Evolutionary conservation across 2,329 filamentous ascomycete genomes (phyloP), one percentile per base, ranked within the genome.

Genomic region (Orbilia brochopaga): DNA sequence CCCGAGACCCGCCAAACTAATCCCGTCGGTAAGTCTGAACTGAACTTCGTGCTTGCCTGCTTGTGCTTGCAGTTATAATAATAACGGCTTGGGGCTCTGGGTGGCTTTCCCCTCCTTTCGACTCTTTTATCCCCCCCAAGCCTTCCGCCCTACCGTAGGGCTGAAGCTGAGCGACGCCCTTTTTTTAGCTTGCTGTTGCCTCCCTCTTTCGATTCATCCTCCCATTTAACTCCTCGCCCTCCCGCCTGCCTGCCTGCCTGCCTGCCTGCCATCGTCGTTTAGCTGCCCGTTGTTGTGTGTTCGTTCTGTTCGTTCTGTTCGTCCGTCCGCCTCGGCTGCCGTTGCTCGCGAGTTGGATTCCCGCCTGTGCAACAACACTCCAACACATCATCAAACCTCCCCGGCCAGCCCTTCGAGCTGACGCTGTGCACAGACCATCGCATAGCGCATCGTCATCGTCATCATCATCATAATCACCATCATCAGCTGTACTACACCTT

Each of bases 91-190:
- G 44, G 37, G 37, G 37, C 37, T 42, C 37, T 42, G 37, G 27
- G 37, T 42, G 37, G 37, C 37, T 42, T 42, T 13, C 27, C 27
- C 30, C 32, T 44, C 27, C 32, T 53, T n/a, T 56, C 24, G 37
- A 37, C 60, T 42, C 60, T 17, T 30, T 23, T 44, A 51, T 44
- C 57, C 48, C 32, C 64, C 42, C 51, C 57, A 51, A 53, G 56
- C 64, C 52, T 56, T 57, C 52, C 53, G 59, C 59, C 59, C 54
- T 64, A 56, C 58, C 58, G 54, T 70, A 70, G 30, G 66, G 66
- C 66, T 70, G 66, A 70, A 58, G 59, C 53, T 59, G 55, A 67
- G 35, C 17, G 42, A 60, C 51, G 24, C 3, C 46, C 32, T n/a
- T 32, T 55, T 42, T 63, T 69, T 69, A 69, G 65, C 65, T 52